Conservation (phyloP, 139 green algal species). For the Chlorella sp. region DNA sequence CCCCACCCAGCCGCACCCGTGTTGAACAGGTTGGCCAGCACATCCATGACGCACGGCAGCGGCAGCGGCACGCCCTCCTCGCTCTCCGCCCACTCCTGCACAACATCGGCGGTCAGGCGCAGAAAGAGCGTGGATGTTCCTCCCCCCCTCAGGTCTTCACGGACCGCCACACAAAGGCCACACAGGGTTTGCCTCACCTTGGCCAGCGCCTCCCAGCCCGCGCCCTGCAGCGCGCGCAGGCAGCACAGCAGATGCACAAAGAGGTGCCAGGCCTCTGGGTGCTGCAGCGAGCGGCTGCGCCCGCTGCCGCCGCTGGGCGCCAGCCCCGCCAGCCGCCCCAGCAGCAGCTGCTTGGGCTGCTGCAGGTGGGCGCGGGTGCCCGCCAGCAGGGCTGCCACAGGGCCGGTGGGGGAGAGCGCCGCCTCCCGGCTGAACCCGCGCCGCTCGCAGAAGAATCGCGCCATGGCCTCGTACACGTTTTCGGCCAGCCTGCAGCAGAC, state of each 20-base stretch:
- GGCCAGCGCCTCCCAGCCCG: conserved; percentile 21
- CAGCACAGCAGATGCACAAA: conserved; percentile 57
- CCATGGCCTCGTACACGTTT: conserved; percentile 7
- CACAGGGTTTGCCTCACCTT: conserved; percentile 16
- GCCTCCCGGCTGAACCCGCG: conserved; percentile 10
- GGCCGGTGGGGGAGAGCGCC: conserved; percentile 8
- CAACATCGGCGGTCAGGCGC: too few relatives aligned
- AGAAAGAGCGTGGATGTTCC: too few relatives aligned
- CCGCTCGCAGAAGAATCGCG: not conserved
- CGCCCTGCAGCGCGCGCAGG: conserved; percentile 47
- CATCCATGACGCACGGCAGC: conserved; percentile 56
- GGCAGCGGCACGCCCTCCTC: conserved; percentile 47
- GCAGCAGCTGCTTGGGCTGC: conserved; percentile 21
- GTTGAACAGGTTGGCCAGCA: conserved; percentile 69
- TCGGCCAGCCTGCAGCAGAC: not conserved
- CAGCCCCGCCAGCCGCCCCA: conserved; percentile 43
- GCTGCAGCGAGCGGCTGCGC: conserved; percentile 14
- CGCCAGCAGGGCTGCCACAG: conserved; percentile 9
- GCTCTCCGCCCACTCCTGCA: conserved; percentile 48
- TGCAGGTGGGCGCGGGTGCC: not conserved
- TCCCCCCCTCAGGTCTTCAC: too few relatives aligned
- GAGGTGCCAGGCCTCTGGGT: conserved; percentile 46
- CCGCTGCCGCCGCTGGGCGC: conserved; percentile 17
- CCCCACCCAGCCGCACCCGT: not conserved
- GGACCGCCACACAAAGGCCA: too few relatives aligned